Evolutionary conservation across 768 basidiomycete genomes (phyloP).

Genomic region (Termitomyces titanicus): DNA sequence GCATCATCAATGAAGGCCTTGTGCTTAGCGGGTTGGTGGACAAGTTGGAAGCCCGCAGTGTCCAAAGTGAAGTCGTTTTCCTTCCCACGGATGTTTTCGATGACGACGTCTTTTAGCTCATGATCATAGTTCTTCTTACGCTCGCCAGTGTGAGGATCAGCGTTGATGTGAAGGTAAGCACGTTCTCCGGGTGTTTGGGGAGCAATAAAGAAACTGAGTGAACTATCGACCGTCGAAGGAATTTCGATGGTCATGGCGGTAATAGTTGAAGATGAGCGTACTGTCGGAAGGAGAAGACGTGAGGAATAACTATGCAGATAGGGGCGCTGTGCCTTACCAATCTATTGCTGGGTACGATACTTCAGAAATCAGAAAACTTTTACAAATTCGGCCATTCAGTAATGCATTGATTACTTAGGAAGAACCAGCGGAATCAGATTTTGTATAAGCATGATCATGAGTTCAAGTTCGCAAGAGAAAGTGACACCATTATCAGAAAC

Average conservation of each 20-base stretch:
- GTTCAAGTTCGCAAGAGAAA: no score
- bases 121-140: constrained; percentile 31
- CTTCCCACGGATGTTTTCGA: constrained; percentile 54
- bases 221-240: constrained; percentile 21
- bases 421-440: no score
- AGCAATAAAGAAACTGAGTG: constrained; percentile 31
- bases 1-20: constrained; percentile 42
- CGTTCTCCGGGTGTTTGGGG: constrained; percentile 35
- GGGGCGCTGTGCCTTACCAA: no score
- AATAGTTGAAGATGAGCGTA: neutral
- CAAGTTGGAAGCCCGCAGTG: constrained; percentile 49
- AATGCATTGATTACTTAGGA: no score
- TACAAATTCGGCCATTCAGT: no score
- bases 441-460: no score
- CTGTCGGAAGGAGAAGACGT: neutral
- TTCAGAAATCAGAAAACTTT: no score
- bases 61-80: constrained; percentile 44
- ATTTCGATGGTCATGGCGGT: neutral
- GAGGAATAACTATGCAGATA: no score
- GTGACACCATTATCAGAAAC: no score
- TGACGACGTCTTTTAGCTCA: constrained; percentile 27
- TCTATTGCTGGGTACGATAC: no score
- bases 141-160: constrained; percentile 30
- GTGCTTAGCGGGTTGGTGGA: constrained; percentile 35
- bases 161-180: constrained; percentile 35